phyloP scores from a whole-genome alignment of 2,329 filamentous ascomycete species.

The Fusarium succisae region DNA sequence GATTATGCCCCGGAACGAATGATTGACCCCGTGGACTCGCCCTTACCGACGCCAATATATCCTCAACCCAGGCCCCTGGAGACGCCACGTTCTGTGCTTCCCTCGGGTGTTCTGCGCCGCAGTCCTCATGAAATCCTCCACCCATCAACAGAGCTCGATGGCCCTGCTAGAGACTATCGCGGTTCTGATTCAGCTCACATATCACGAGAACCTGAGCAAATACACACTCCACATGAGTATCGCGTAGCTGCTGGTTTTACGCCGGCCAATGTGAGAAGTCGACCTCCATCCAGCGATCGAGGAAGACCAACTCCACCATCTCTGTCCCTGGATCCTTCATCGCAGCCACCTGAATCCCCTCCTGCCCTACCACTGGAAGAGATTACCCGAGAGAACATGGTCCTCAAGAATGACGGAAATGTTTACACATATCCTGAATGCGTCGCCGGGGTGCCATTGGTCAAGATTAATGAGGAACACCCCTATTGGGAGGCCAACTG shows the following conservation, averaged over 20 bases:
- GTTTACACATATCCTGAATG: conserved; percentile 62
- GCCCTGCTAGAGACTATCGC: conserved; percentile 20
- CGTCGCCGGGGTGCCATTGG: conserved; percentile 62
- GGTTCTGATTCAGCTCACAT: conserved; percentile 19
- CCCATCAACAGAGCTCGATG: conserved; percentile 35
- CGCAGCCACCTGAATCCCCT: conserved; percentile 33
- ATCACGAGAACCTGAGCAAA: conserved; percentile 38
- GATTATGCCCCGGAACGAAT: conserved; percentile 34
- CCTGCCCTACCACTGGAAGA: conserved; percentile 31
- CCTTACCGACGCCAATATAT: conserved; percentile 8
- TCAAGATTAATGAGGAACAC: conserved; percentile 59
- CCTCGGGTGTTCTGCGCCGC: conserved; percentile 19
- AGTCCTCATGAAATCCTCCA: conserved; percentile 29
- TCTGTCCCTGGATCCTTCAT: conserved; percentile 41
- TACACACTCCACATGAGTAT: conserved; percentile 42
- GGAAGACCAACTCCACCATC: conserved; percentile 44
- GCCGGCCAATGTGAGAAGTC: conserved; percentile 44
- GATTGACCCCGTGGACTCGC: conserved; percentile 23
- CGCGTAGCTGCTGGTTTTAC: conserved; percentile 44
- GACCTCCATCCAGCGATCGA: conserved; percentile 40
- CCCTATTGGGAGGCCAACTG: conserved; percentile 67
- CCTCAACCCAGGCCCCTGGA: conserved; percentile 14
- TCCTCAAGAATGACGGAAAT: conserved; percentile 59
- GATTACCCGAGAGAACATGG: conserved; percentile 58
- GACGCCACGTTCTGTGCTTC: conserved; percentile 19